Evolutionary conservation across 2,329 filamentous ascomycete species (phyloP).

Genomic region (Chaetomiaceae sp.): DNA sequence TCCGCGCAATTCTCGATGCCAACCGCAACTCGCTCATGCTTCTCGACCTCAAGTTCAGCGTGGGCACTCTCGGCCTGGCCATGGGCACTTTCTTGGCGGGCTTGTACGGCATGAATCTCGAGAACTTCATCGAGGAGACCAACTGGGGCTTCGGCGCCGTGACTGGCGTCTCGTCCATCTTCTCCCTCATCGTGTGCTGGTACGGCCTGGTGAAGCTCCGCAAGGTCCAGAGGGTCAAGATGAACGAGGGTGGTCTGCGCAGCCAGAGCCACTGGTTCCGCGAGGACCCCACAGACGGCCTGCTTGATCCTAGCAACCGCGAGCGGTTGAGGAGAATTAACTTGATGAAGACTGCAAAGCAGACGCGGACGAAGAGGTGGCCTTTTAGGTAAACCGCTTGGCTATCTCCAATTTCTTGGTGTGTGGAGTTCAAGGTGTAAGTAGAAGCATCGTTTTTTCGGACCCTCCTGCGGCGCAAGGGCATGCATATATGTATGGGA

Average conservation of each 20-base stretch:
- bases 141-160: slow-evolving; percentile 79
- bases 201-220: slow-evolving; percentile 81
- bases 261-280: slow-evolving; percentile 39
- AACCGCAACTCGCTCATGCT: slow-evolving; percentile 99
- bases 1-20: slow-evolving; percentile 94
- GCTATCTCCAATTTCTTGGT: too few species aligned
- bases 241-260: slow-evolving; percentile 41
- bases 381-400: slow-evolving; percentile 6
- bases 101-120: slow-evolving; percentile 99
- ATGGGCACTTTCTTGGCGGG: slow-evolving; percentile 93
- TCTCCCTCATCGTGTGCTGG: slow-evolving; percentile 72
- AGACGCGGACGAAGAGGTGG: slow-evolving; percentile 24
- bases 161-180: slow-evolving; percentile 62
- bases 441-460: background rate
- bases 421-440: too few species aligned
- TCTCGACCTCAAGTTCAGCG: slow-evolving; percentile 91
- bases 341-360: slow-evolving; percentile 38
- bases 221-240: slow-evolving; percentile 81
- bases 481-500: slow-evolving; percentile 5
- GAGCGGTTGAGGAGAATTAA: slow-evolving; percentile 51
- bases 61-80: slow-evolving; percentile 89
- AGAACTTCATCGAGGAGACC: slow-evolving; percentile 96
- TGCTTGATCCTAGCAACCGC: slow-evolving; percentile 50
- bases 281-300: slow-evolving; percentile 45
- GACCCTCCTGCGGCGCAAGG: background rate